Evolutionary conservation across 2,329 filamentous ascomycete genomes (phyloP).

Genomic region (Phialemonium atrogriseum): DNA sequence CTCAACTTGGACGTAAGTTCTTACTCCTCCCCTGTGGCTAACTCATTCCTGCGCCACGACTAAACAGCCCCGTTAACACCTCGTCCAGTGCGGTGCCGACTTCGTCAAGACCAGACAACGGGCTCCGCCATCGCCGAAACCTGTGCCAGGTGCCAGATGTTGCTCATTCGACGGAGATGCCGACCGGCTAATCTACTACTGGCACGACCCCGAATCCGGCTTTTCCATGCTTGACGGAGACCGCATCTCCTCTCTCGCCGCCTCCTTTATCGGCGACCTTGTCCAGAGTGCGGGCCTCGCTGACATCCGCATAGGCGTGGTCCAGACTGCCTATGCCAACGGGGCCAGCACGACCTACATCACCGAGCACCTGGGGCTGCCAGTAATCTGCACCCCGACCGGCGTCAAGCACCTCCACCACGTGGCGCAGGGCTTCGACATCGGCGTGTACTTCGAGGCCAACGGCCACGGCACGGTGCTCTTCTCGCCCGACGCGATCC

Average conservation of each 20-base stretch:
- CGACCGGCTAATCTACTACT: constrained; percentile 94
- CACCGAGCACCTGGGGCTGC: constrained; percentile 76
- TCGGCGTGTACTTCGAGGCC: constrained; percentile 97
- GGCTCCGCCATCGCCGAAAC: constrained; percentile 75
- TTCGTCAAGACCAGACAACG: constrained; percentile 96
- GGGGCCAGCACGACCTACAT: constrained; percentile 91
- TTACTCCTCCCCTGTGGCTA: constrained; percentile 3
- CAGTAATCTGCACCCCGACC: constrained; percentile 86
- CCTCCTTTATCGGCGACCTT: constrained; percentile 87
- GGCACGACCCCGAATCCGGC: constrained; percentile 68
- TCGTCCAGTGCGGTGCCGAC: constrained; percentile 75
- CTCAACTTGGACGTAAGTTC: constrained; percentile 74
- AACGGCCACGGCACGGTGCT: constrained; percentile 96
- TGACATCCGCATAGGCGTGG: constrained; percentile 80
- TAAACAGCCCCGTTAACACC: background rate
- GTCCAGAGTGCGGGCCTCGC: constrained; percentile 70
- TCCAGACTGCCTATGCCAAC: constrained; percentile 97
- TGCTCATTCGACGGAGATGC: constrained; percentile 94
- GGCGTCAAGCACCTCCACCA: constrained; percentile 98
- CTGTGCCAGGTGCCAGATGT: constrained; percentile 66
- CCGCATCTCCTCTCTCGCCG: constrained; percentile 89
- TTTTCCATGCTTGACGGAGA: constrained; percentile 96
- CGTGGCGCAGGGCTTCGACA: constrained; percentile 87
- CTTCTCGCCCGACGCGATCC: constrained; percentile 78
- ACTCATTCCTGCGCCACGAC: background rate